A percentile compares a stretch with the other conserved stretches of the same genome.
Evolutionary conservation across 768 basidiomycete species (phyloP).

Genomic region (Asterophora lycoperdoides): DNA sequence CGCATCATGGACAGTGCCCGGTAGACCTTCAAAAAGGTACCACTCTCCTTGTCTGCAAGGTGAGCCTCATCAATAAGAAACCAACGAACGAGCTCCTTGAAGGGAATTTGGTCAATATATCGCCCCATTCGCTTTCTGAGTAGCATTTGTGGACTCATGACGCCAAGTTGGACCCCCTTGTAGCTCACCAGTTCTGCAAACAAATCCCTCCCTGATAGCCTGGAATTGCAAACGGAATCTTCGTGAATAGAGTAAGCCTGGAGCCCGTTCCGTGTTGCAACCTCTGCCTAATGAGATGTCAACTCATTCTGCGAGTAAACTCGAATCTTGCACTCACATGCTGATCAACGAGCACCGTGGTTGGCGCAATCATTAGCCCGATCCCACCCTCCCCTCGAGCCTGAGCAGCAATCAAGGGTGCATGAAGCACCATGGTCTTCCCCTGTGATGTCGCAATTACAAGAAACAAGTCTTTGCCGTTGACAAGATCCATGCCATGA

Average conservation of each 20-base stretch:
- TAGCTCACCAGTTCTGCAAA: background rate
- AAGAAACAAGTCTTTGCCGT: background rate
- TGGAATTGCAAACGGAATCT: background rate
- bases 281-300: background rate
- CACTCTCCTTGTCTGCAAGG: background rate
- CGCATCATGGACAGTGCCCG: conserved; percentile 2
- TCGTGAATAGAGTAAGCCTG: background rate
- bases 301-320: no score
- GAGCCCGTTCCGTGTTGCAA: background rate
- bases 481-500: conserved; percentile 3
- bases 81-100: background rate
- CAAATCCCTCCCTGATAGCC: background rate
- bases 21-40: background rate
- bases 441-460: background rate
- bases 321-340: background rate
- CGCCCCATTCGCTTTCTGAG: background rate
- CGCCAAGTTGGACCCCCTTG: background rate
- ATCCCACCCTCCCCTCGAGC: background rate
- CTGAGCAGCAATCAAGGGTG: background rate
- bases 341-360: background rate
- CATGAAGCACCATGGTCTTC: background rate
- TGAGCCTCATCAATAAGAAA: background rate
- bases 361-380: background rate
- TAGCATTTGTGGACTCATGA: background rate
- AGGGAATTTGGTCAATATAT: background rate